These are phyloP conservation scores for Neurospora sp. DNA, from an alignment of 495 filamentous ascomycete species.

Conservation along the genomic window DNA sequence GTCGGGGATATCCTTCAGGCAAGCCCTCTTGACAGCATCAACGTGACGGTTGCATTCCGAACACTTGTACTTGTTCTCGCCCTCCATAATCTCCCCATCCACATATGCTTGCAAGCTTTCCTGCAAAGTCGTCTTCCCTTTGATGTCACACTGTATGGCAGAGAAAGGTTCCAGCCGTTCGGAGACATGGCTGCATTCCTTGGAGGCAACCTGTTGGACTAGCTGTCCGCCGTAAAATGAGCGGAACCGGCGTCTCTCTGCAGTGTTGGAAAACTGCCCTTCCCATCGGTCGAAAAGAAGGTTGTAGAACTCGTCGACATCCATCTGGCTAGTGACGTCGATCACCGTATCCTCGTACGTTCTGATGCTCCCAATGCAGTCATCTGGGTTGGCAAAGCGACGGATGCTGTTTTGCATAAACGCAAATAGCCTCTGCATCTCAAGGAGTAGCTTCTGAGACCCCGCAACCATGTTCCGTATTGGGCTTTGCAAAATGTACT, in stretches of 20 bases:
- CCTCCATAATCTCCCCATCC: conserved; percentile 94
- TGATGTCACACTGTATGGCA: conserved; percentile 94
- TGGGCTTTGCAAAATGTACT: conserved; percentile 60
- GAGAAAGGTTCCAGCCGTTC: conserved; percentile 85
- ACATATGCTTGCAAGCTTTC: conserved; percentile 92
- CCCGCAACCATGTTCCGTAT: conserved; percentile 39
- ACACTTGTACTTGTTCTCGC: conserved; percentile 97
- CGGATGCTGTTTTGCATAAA: conserved; percentile 73
- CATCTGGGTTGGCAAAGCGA: conserved; percentile 61
- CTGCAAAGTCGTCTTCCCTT: conserved; percentile 72
- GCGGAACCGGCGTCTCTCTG: conserved; percentile 65
- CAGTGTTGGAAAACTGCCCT: conserved; percentile 56
- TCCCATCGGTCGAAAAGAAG: conserved; percentile 88
- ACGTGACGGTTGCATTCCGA: conserved; percentile 83
- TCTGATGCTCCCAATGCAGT: conserved; percentile 62
- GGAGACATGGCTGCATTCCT: conserved; percentile 89
- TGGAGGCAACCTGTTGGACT: conserved; percentile 89
- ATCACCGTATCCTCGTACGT: conserved; percentile 80
- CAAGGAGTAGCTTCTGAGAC: conserved; percentile 58
- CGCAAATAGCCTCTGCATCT: conserved; percentile 73
- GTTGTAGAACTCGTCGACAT: conserved; percentile 97
- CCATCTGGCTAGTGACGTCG: conserved; percentile 86
- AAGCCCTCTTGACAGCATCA: conserved; percentile 87
- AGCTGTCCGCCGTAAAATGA: conserved; percentile 86
- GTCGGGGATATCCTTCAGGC: conserved; percentile 86